A percentile compares a stretch with the other conserved stretches of the same genome.
These are phyloP conservation scores for Dactylonectria macrodidyma DNA, from an alignment of 2,329 filamentous ascomycete genomes.

Conservation along the genomic window DNA sequence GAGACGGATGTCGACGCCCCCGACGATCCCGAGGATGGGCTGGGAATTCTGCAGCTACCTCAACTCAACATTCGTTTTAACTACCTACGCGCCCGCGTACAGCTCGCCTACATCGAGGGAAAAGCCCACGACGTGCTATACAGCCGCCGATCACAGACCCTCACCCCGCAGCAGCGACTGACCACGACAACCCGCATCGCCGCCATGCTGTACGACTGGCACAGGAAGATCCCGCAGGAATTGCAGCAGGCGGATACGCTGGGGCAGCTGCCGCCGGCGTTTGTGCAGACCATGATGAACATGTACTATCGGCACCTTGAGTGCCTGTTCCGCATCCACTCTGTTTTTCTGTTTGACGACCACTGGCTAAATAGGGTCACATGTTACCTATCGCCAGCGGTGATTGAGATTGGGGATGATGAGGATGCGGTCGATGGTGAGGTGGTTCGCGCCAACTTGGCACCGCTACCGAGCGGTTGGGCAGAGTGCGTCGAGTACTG, in stretches of 20 bases:
- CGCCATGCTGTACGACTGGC: slow-evolving; percentile 33
- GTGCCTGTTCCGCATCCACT: slow-evolving; percentile 32
- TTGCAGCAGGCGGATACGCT: slow-evolving; percentile 19
- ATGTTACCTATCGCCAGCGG: slow-evolving; percentile 30
- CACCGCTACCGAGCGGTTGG: slow-evolving; percentile 38
- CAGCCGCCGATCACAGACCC: slow-evolving; percentile 14
- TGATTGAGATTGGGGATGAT: slow-evolving; percentile 36
- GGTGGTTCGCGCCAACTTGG: slow-evolving; percentile 23
- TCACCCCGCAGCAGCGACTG: slow-evolving; percentile 21
- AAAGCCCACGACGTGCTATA: slow-evolving; percentile 38
- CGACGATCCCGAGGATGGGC: slow-evolving; percentile 16
- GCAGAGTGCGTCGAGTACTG: slow-evolving; percentile 33
- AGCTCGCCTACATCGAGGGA: slow-evolving; percentile 41
- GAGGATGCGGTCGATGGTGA: slow-evolving; percentile 28
- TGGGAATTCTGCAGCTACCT: slow-evolving; percentile 33
- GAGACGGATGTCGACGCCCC: slow-evolving; percentile 55
- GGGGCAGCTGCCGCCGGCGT: slow-evolving; percentile 4
- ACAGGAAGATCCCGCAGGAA: slow-evolving; percentile 26
- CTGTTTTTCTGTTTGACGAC: slow-evolving; percentile 40
- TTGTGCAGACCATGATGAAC: slow-evolving; percentile 22
- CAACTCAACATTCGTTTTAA: slow-evolving; percentile 29
- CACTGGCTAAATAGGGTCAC: slow-evolving; percentile 35
- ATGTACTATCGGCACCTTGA: slow-evolving; percentile 40
- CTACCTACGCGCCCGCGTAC: slow-evolving; percentile 30
- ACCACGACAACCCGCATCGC: slow-evolving; percentile 19